Evolutionary conservation across 352 stramenopile genomes (phyloP), one percentile per base, ranked within the genome.

Genomic region (Phytophthora ohioensis): DNA sequence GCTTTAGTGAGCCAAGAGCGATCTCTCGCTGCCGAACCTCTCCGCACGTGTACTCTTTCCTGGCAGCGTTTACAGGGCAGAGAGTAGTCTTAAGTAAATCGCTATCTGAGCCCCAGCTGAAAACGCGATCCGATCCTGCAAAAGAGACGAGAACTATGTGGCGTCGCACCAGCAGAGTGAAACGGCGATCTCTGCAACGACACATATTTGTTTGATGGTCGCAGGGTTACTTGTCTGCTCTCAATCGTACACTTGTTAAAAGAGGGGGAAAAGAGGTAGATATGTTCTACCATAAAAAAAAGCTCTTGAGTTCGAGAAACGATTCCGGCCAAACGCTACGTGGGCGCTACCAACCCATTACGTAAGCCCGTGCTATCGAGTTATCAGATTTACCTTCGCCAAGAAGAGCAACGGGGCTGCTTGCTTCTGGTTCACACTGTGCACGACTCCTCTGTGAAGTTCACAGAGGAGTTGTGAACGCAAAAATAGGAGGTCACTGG

Each of bases 341-440:
- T 76, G 63, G 21, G 69, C 64, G 11, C 61, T 53, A 32, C 46
- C 31, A 65, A 75, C 34, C 45, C 69, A 76, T 69, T 76, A 76
- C 69, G 36, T 35, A 74, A 30, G n/a, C 36, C 27, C 1, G 17
- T 53, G 49, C 31, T 56, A 54, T 51, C 32, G 63, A 71, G 52
- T 63, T 57, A 69, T 69, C 62, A 71, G 54, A 71, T 51, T 57
- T 61, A 35, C 15, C 30, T 36, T 61, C 27, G 35, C 17, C 47
- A 53, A 41, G 30, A 52, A 55, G 11, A 52, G 42, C 41, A 62
- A 54, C 39, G 5, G 27, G 21, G 8, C 27, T 56, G 34, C 21
- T 27, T 27, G 21, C 21, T 27, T 21, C 21, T 27, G 1, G 21
- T 27, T 27, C 21, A 27, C 21, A 27, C 21, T 2, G 21, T 27